Base-by-base conservation (phyloP, 129 eudicot genomes). In the Helianthus tuberosus region DNA sequence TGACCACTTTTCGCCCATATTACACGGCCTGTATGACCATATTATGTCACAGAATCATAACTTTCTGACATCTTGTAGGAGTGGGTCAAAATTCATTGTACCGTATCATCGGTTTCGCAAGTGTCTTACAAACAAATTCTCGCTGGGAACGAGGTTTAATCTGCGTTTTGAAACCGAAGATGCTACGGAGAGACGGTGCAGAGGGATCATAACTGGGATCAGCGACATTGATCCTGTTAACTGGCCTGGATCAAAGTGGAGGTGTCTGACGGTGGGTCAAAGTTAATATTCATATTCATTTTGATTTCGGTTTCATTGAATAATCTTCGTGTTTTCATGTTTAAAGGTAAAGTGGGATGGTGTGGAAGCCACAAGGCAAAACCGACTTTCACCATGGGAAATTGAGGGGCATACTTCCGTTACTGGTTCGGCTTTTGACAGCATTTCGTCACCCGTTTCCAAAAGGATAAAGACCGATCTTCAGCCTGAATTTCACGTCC, bases 11-110 rank as follows among this genome's bases (percentile, higher is more conserved):
- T 2, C 10, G 23, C 23, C 47, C 11, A 20, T 8, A 6, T 7
- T 11, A 43, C 7, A 43, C 11, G 11, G 10, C 46, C 46, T 0
- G 8, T 41, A 41, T 41, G 47, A 43, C 23, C 23, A 20, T 20
- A 20, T 20, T 20, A 20, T 20, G 23, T 20, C 1, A 6, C 47
- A 9, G 10, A 43, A 43, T 43, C 47, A 43, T 43, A 43, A 43
- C 47, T 43, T 43, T 43, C 47, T 44, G 49, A 16, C 71, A 72
- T 50, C 60, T 70, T 80, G 55, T 71, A 89, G 96, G 87, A 83
- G 83, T 58, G 81, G 84, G 59, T 86, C 88, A 1, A 88, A 88
- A 50, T 90, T 90, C 78, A 80, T 93, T 51, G 85, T 90, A 51
- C 92, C 96, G 17, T 84, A 82, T 38, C 47, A 43, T 43, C 47